A percentile compares a stretch with the other conserved stretches of the same genome.
Evolutionary conservation across 306 rosid genomes (phyloP).

Genomic region (Rosa chinensis): DNA sequence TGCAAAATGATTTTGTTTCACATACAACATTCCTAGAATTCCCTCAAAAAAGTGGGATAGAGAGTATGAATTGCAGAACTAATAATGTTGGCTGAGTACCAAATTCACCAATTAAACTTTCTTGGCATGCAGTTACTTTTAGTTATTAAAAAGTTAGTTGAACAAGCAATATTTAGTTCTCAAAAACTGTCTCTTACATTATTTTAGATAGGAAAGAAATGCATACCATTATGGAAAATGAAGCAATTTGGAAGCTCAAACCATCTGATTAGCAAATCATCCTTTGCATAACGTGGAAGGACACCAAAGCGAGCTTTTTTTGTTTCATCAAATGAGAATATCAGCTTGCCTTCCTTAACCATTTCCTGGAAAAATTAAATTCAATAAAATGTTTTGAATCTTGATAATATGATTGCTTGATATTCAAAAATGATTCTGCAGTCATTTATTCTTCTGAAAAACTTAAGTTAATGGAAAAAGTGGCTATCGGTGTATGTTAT

Average conservation of each 20-base stretch:
- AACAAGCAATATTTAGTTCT: constrained; percentile 3
- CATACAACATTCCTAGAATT: neutral
- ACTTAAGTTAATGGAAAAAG: neutral
- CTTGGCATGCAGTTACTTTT: neutral
- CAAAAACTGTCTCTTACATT: neutral
- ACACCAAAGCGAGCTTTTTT: constrained; percentile 92
- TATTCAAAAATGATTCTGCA: neutral
- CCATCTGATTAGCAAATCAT: constrained; percentile 81
- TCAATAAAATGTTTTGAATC: constrained; percentile 13
- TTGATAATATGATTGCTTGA: constrained; percentile 11
- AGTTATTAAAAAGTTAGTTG: neutral
- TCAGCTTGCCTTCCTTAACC: constrained; percentile 81
- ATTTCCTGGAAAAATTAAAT: constrained; percentile 71
- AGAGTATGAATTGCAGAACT: constrained; percentile 1
- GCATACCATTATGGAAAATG: constrained; percentile 88
- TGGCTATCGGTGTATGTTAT: neutral
- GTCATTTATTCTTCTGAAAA: neutral
- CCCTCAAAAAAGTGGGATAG: neutral
- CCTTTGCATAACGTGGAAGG: constrained; percentile 90
- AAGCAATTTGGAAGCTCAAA: constrained; percentile 98
- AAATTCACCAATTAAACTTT: neutral
- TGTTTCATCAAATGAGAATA: constrained; percentile 75
- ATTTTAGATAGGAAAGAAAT: constrained; percentile 1
- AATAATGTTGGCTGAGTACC: neutral
- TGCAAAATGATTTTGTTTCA: neutral